Conservation (phyloP, 345 rosid species). For the Crucihimalaya himalaica region DNA sequence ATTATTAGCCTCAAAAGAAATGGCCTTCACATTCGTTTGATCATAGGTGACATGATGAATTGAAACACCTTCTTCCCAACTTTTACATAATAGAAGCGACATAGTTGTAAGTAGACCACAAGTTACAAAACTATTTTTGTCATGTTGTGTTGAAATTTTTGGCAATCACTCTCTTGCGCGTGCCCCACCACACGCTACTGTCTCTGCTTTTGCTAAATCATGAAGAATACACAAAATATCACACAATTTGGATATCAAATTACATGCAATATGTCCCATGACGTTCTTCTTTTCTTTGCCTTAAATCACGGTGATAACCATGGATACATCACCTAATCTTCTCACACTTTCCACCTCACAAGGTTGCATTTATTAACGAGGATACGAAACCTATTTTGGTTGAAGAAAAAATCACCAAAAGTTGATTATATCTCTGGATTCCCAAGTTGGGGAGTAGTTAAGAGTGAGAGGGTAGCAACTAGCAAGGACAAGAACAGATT, state of each 20-base stretch:
- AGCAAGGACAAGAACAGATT: slow-evolving; percentile 26
- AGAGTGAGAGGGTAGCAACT: slow-evolving; percentile 34
- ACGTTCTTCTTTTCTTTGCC: slow-evolving; percentile 11
- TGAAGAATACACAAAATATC: not conserved
- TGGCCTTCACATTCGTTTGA: slow-evolving; percentile 26
- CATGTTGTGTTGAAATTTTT: slow-evolving; percentile 16
- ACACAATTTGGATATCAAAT: slow-evolving; percentile 11
- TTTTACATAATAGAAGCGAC: slow-evolving; percentile 29
- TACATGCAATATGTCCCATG: slow-evolving; percentile 28
- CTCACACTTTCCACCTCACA: slow-evolving; percentile 32
- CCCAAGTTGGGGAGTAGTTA: slow-evolving; percentile 32
- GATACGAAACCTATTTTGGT: slow-evolving; percentile 5
- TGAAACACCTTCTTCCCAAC: not conserved
- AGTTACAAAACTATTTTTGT: slow-evolving; percentile 23
- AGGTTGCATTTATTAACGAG: slow-evolving; percentile 3
- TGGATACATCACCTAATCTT: slow-evolving; percentile 30
- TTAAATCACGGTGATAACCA: slow-evolving; percentile 26
- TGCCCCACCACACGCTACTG: slow-evolving; percentile 29
- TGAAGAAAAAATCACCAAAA: slow-evolving; percentile 9
- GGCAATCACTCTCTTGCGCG: slow-evolving; percentile 21
- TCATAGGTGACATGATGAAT: slow-evolving; percentile 9
- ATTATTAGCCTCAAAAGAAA: not conserved
- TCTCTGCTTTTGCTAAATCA: slow-evolving; percentile 21
- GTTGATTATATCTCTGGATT: not conserved
- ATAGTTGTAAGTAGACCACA: slow-evolving; percentile 34